Base-by-base conservation (phyloP, 2,329 filamentous ascomycete species). In the Phialemonium atrogriseum region DNA sequence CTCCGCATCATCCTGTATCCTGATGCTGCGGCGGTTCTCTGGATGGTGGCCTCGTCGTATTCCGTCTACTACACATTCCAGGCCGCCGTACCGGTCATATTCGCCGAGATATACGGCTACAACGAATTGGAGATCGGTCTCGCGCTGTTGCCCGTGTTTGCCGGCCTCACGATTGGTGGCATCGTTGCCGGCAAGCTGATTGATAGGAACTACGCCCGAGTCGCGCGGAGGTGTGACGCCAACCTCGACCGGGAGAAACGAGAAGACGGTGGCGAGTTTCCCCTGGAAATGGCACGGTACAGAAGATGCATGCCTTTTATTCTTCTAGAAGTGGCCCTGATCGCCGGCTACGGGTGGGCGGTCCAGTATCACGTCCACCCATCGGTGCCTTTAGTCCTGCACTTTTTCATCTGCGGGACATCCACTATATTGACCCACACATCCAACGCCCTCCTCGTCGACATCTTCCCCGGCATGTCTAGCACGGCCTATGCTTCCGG, bases 181-280 rank as follows among this genome's bases (percentile, higher is more conserved):
- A 64, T 59, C 24, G 59, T 58, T 6, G 38, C 63, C n/a, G 77
- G 81, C 2, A 62, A 62, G 32, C 43, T 69, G 4, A 50, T 66
- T 27, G 64, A 70, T 49, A 74, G 71, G 61, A 85, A 84, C 48
- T 88, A 80, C 48, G 64, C 71, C 5, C 68, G 77, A 19, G 67
- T 77, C 30, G 79, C 80, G 2, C 61, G 60, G 28, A 64, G 66
- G 17, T 53, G 75, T 8, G 16, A 3, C 16, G 9, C 19, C 12
- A 14, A 18, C 10, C 26, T 3, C 15, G 20, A 11, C 8, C 8
- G 25, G 12, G 6, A 27, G 14, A 15, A 13, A 14, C n/a, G 7
- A 7, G n/a, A 7, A 6, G 13, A 11, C 14, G 13, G n/a, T 27
- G 7, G 12, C 5, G 51, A 56, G 10, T 70, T 70, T 27, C 68